Evolutionary conservation across 164 flowering plant genomes (phyloP).

Genomic region (Tetracentron sinense): DNA sequence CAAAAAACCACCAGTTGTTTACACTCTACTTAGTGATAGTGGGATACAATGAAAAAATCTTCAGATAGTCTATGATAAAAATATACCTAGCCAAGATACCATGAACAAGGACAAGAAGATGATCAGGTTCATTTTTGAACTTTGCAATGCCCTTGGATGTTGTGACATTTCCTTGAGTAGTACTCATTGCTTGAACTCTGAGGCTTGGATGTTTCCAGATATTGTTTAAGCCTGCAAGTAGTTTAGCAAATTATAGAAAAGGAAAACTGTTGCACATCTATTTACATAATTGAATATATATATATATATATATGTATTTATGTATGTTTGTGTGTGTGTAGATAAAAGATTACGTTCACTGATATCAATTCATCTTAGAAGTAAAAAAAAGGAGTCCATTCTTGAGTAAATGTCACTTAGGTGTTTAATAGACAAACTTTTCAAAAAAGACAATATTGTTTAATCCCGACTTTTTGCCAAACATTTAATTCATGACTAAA

Average conservation of each 20-base stretch:
- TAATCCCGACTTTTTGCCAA: too few species aligned
- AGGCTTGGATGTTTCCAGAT: constrained; percentile 35
- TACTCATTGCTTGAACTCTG: constrained; percentile 54
- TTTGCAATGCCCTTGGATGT: constrained; percentile 28
- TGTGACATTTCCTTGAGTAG: constrained; percentile 40
- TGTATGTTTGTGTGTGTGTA: too few species aligned
- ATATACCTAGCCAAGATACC: constrained; percentile 87
- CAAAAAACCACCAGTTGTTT: too few species aligned
- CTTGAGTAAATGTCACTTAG: too few species aligned
- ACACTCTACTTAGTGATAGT: not conserved
- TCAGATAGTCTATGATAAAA: not conserved
- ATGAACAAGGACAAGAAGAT: constrained; percentile 97
- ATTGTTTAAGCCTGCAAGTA: constrained; percentile 42
- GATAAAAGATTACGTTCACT: not conserved
- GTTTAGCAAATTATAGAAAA: constrained; percentile 5
- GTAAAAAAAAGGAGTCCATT: too few species aligned
- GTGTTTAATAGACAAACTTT: too few species aligned
- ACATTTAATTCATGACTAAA: too few species aligned
- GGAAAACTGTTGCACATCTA: not conserved
- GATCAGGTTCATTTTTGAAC: constrained; percentile 66
- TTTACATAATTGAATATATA: not conserved
- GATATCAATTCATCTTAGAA: too few species aligned
- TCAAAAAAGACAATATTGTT: too few species aligned
- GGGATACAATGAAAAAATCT: not conserved
- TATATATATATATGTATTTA: too few species aligned